phyloP scores from a whole-genome alignment of 2,329 filamentous ascomycete species.

The Xylaria sp. region DNA sequence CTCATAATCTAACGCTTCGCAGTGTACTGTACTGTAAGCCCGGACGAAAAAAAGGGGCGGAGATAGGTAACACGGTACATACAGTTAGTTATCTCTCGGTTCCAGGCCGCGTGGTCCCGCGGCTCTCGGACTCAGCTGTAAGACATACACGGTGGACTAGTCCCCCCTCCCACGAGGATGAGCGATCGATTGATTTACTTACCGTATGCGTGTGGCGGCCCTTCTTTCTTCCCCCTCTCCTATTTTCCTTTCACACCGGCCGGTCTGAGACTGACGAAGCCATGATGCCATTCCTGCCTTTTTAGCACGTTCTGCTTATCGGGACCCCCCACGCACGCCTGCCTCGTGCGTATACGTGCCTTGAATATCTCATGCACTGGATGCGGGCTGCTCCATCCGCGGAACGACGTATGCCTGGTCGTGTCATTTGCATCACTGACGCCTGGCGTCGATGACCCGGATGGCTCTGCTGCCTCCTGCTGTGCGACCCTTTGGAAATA shows the following conservation, averaged over 20 bases:
- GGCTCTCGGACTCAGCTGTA: neutral
- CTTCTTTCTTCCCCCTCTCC: too few relatives aligned
- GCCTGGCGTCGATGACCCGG: too few relatives aligned
- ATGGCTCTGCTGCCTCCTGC: neutral
- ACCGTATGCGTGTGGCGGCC: neutral
- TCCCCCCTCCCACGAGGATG: neutral
- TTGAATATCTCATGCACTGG: neutral
- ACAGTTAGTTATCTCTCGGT: constrained; percentile 8
- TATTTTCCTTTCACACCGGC: neutral
- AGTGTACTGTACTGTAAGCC: too few relatives aligned
- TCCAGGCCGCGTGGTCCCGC: neutral
- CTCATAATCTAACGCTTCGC: neutral
- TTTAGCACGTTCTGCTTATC: constrained; percentile 13
- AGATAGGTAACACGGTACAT: neutral
- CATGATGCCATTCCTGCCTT: neutral
- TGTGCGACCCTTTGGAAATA: neutral
- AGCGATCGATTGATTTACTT: neutral
- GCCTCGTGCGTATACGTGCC: neutral
- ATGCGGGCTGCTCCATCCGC: neutral
- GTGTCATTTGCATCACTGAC: too few relatives aligned
- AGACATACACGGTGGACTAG: neutral
- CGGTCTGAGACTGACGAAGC: constrained; percentile 1
- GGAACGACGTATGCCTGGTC: neutral
- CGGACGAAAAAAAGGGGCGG: neutral
- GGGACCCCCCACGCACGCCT: constrained; percentile 6